Percentiles rank a stretch among this genome's conserved stretches.
Evolutionary conservation across 169 alveolate species (phyloP).

Genomic region (Eimeria zaria): DNA sequence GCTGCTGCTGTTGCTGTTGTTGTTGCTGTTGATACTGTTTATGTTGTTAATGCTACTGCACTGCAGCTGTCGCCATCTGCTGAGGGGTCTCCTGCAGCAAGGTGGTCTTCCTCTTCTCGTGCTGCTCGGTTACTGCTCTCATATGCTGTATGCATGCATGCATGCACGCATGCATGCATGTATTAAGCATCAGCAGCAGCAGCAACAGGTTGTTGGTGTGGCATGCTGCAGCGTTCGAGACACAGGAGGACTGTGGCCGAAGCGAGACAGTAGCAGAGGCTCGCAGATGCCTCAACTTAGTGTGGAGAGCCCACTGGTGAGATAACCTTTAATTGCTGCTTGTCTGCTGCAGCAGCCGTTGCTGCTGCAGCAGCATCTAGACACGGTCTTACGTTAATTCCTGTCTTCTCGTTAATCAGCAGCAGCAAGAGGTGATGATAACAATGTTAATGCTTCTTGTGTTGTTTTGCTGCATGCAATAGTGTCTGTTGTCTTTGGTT

Average conservation of each 20-base stretch:
- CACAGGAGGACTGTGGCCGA: not conserved
- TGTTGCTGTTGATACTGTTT: not conserved
- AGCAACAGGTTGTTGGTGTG: not conserved
- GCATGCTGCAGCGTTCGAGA: conserved; percentile 13
- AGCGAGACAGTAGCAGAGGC: not conserved
- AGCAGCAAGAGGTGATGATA: too few species aligned
- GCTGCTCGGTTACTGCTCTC: not conserved
- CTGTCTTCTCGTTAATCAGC: too few species aligned
- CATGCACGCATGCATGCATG: not conserved
- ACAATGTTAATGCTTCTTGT: too few species aligned
- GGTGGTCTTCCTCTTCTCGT: not conserved
- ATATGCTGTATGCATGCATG: not conserved
- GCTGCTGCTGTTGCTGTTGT: not conserved
- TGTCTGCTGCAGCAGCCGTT: not conserved
- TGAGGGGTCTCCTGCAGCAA: not conserved
- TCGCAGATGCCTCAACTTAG: not conserved
- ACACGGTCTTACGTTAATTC: too few species aligned
- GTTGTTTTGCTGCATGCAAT: too few species aligned
- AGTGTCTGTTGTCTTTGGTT: too few species aligned
- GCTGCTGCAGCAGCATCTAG: not conserved
- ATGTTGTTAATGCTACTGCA: not conserved
- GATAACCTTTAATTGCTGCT: not conserved
- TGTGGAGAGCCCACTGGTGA: conserved; percentile 59
- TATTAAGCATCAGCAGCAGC: not conserved
- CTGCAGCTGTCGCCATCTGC: not conserved